These are phyloP conservation scores for Bremia lactucae DNA, from an alignment of 352 stramenopile species.

Conservation along the genomic window DNA sequence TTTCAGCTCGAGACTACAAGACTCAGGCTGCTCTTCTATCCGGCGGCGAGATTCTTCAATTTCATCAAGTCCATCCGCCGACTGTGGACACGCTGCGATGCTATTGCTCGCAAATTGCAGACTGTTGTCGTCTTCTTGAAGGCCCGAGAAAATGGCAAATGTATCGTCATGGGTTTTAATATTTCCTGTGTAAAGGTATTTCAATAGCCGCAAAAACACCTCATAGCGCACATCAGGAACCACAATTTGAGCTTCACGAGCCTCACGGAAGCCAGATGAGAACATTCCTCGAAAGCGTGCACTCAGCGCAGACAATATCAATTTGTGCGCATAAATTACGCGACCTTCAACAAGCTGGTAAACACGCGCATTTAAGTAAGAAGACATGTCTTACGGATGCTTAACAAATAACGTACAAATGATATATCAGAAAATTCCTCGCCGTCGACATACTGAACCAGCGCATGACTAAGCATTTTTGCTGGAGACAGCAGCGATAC, in stretches of 20 bases:
- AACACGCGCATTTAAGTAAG: constrained; percentile 1
- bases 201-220: constrained; percentile 87
- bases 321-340: constrained; percentile 88
- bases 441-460: constrained; percentile 87
- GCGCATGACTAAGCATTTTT: constrained; percentile 51
- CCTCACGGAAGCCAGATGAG: constrained; percentile 86
- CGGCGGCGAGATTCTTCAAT: constrained; percentile 17
- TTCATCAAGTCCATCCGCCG: constrained; percentile 24
- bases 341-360: constrained; percentile 88
- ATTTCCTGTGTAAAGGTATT: constrained; percentile 91
- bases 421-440: constrained; percentile 93
- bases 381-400: no score
- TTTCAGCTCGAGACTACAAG: constrained; percentile 12
- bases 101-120: constrained; percentile 16
- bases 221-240: constrained; percentile 86
- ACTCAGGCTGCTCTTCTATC: constrained; percentile 5
- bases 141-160: constrained; percentile 13
- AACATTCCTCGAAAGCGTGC: constrained; percentile 94
- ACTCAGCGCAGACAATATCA: constrained; percentile 88
- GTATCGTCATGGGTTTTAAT: constrained; percentile 25
- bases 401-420: constrained; percentile 83
- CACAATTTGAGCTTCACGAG: constrained; percentile 69
- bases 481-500: constrained; percentile 72
- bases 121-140: constrained; percentile 5
- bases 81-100: constrained; percentile 9